Evolutionary conservation across 1,284 basidiomycete genomes (phyloP).

Genomic region (Sporisorium graminicola): DNA sequence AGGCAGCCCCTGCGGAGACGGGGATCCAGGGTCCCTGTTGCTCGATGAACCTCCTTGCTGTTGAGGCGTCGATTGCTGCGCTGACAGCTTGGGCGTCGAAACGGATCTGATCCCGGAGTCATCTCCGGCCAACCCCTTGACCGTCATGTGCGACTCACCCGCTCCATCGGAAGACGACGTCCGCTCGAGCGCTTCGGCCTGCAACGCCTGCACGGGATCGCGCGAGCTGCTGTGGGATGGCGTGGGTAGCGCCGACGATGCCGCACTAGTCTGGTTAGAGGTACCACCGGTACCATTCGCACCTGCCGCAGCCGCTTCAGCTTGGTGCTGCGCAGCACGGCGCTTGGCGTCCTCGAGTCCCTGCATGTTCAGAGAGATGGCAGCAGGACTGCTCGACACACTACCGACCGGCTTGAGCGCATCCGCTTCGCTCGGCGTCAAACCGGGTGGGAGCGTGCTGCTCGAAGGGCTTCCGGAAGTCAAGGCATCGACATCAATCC

Average conservation of each 20-base stretch:
- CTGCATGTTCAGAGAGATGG: conserved; percentile 36
- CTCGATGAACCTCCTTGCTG: conserved; percentile 12
- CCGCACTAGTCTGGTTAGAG: conserved; percentile 15
- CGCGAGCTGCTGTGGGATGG: conserved; percentile 19
- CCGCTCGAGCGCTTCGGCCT: conserved; percentile 29
- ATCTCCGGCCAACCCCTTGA: conserved; percentile 31
- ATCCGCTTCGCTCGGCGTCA: conserved; percentile 53
- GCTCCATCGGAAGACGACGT: conserved; percentile 19
- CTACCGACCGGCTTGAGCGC: conserved; percentile 50
- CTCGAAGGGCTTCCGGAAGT: conserved; percentile 23
- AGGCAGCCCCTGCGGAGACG: conserved; percentile 43
- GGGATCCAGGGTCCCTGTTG: conserved; percentile 34
- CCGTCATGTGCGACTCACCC: conserved; percentile 41
- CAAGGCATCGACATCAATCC: conserved; percentile 49
- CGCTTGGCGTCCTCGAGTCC: conserved; percentile 44
- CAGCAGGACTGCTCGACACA: conserved; percentile 42
- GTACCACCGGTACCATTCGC: background rate
- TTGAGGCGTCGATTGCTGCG: conserved; percentile 17
- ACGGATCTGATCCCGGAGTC: conserved; percentile 14
- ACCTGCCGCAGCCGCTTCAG: conserved; percentile 7
- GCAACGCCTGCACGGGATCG: conserved; percentile 28
- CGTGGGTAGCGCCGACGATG: conserved; percentile 25
- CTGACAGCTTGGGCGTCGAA: conserved; percentile 41
- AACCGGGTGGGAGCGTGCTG: conserved; percentile 32
- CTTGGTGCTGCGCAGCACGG: conserved; percentile 40